Percentiles rank a stretch among this genome's conserved stretches.
Evolutionary conservation across 768 basidiomycete species (phyloP).

Genomic region (Chalciporus chontae): DNA sequence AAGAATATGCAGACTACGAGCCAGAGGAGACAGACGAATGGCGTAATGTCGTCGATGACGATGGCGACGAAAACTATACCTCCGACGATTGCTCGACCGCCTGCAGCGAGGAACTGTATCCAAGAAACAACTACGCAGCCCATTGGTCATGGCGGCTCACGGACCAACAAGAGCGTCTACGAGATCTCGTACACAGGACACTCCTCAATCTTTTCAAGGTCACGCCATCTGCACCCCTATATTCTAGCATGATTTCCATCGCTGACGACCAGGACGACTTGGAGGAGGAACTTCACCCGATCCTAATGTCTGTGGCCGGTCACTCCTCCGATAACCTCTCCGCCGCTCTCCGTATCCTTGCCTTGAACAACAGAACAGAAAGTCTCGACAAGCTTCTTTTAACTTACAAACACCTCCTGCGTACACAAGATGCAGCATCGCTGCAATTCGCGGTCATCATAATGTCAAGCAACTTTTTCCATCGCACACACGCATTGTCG

Average conservation of each 20-base stretch:
- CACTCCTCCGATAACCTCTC: slow-evolving; percentile 49
- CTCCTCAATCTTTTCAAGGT: slow-evolving; percentile 48
- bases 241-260: slow-evolving; percentile 39
- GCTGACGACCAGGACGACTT: slow-evolving; percentile 32
- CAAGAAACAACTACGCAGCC: slow-evolving; percentile 36
- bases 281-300: slow-evolving; percentile 32
- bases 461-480: slow-evolving; percentile 29
- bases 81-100: slow-evolving; percentile 20
- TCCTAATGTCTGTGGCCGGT: slow-evolving; percentile 41
- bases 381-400: slow-evolving; percentile 42
- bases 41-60: slow-evolving; percentile 29
- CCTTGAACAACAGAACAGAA: slow-evolving; percentile 32
- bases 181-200: slow-evolving; percentile 41
- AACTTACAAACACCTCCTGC: slow-evolving; percentile 51
- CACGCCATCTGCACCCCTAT: slow-evolving; percentile 48
- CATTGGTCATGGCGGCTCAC: slow-evolving; percentile 52
- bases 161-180: slow-evolving; percentile 38
- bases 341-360: slow-evolving; percentile 53
- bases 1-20: slow-evolving; percentile 3
- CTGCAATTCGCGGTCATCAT: slow-evolving; percentile 44
- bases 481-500: slow-evolving; percentile 32
- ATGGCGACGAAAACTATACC: slow-evolving; percentile 26
- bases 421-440: slow-evolving; percentile 48
- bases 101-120: slow-evolving; percentile 23
- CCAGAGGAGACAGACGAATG: neutral